Evolutionary conservation across 192 early-diverging fungal species (phyloP), one percentile per base, ranked within the genome.

Genomic region (Obelidium mucronatum): DNA sequence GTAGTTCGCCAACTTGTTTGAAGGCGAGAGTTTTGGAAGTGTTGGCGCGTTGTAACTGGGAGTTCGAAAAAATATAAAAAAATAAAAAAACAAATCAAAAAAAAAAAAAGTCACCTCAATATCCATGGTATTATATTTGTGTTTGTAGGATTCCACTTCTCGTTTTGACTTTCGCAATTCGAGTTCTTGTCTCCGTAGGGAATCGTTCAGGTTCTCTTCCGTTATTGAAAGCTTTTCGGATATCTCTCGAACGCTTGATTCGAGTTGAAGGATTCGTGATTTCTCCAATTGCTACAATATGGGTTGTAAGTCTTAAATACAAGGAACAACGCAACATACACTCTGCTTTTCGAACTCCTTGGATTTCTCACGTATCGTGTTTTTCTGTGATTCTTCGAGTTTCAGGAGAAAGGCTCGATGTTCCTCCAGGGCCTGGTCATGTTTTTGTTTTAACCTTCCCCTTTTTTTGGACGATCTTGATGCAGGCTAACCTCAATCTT

Each of bases 171-270:
- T 63, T 1, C 15, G 3, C 17, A 31, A 24, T 26, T 74, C 72
- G 36, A 28, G 40, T 19, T 51, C 60, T 15, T 36, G 19, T 48
- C 30, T 4, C 4, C 59, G 52, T 42, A 62, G 58, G 11, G 44
- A 28, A 33, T 74, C 72, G 4, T 1, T 33, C n/a, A 63, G 33
- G 19, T 40, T 15, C 28, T 74, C 58, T 33, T 74, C 17, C 1
- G 36, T 2, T 22, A 74, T 31, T 2, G 72, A 60, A 31, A 48
- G 36, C 48, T 33, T 5, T 33, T 74, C 72, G n/a, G n/a, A n/a
- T n/a, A 11, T 19, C 62, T 74, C n/a, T 60, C 60, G 19, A 59
- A 62, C 8, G 1, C 28, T 26, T 62, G 72, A 48, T 62, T 74
- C 19, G 72, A 13, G 17, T 30, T 62, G 5, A 33, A 33, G 30